Percentiles rank a stretch among this genome's conserved stretches.
Evolutionary conservation across 2,329 filamentous ascomycete genomes (phyloP).

Genomic region (Sclerotinia borealis): DNA sequence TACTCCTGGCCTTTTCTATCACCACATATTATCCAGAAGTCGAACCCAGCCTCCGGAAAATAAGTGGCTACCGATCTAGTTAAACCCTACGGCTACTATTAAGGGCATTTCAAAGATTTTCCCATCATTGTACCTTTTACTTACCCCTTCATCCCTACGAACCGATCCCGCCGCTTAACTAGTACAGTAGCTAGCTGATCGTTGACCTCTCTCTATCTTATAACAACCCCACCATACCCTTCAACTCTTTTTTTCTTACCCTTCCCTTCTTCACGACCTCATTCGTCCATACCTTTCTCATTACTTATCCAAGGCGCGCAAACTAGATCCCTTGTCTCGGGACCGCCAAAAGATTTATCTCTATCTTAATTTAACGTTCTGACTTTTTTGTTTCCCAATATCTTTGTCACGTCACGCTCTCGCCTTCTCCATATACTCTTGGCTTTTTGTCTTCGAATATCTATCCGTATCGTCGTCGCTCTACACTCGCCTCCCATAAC

Average conservation of each 20-base stretch:
- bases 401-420: constrained; percentile 12
- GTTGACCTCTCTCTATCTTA: constrained; percentile 7
- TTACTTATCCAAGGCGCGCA: constrained; percentile 41
- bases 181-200: constrained; percentile 11
- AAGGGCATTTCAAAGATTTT: constrained; percentile 9
- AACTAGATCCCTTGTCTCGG: constrained; percentile 50
- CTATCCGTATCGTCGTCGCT: constrained; percentile 15
- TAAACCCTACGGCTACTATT: neutral
- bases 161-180: constrained; percentile 13
- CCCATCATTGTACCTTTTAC: constrained; percentile 1
- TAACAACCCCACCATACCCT: constrained; percentile 14
- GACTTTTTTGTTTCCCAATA: neutral
- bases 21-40: neutral
- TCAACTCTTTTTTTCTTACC: constrained; percentile 24
- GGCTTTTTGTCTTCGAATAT: constrained; percentile 16
- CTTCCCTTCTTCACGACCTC: constrained; percentile 16
- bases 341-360: constrained; percentile 36
- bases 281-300: constrained; percentile 17
- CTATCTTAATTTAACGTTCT: constrained; percentile 31
- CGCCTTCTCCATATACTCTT: constrained; percentile 18
- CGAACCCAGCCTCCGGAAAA: neutral
- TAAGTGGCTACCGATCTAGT: constrained; percentile 3
- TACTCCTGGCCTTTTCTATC: neutral
- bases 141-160: constrained; percentile 9
- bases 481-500: constrained; percentile 9